Base-by-base conservation (phyloP, 2,329 filamentous ascomycete genomes). In the Orbilia blumenaviensis region DNA sequence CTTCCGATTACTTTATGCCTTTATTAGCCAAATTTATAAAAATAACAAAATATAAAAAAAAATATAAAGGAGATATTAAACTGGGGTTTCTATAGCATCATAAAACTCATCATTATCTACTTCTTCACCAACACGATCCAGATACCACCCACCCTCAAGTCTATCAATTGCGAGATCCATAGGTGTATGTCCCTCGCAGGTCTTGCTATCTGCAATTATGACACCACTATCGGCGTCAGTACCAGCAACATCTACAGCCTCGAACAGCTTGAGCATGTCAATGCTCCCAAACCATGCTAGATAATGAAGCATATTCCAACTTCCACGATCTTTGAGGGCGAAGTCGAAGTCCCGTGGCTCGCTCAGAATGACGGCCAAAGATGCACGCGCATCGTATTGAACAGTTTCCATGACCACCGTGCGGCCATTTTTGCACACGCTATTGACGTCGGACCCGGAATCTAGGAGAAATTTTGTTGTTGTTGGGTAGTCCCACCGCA, bases 301-400 rank as follows among this genome's bases (percentile, higher is more conserved):
- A 25, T 25, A 56, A 38, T 56, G 52, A n/a, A 56, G 52, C 12
- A 56, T 7, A n/a, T 56, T 56, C 52, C 16, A 23, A 5, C 52
- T 32, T 5, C 25, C 0, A 10, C 1, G 8, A n/a, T 56, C 16
- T 38, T 38, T 36, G 18, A 56, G 12, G 3, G 32, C 4, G 32
- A 36, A 56, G 9, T 56, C 29, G 16, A 56, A 14, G 12, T 38
- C 4, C 12, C 29, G 7, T 8, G 23, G 3, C 10, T 38, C n/a
- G 10, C 18, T 38, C 18, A 56, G 10, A 23, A 56, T 23, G 1
- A 38, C 16, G 9, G 32, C 23, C 6, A 56, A 6, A 1, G 10
- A 21, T 38, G 0, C 18, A 12, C 9, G 2, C 8, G 7, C 3
- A n/a, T 8, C 0, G 0, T 2, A 1, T 2, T 12, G 1, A 25